A percentile compares a stretch with the other conserved stretches of the same genome.
Evolutionary conservation across 805 yeast genomes (phyloP).

Genomic region (Hermanozyma aechmeae): DNA sequence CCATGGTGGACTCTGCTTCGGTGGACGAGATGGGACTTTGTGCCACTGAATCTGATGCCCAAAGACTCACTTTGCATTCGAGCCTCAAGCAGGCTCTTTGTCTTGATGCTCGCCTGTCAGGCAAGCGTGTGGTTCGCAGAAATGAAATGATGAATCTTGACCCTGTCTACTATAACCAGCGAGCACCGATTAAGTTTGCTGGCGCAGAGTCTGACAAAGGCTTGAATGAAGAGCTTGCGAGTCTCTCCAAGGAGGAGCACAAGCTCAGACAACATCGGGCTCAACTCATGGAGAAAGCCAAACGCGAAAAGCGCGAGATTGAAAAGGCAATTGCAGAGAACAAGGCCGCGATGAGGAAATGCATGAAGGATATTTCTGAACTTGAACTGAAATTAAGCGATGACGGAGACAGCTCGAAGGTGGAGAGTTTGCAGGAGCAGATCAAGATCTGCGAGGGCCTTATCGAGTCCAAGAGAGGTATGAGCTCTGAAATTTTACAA

Average conservation of each 20-base stretch:
- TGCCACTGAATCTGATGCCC: too few relatives aligned
- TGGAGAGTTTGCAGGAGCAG: constrained; percentile 27
- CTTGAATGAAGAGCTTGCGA: constrained; percentile 9
- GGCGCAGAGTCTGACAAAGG: constrained; percentile 9
- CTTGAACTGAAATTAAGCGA: constrained; percentile 4
- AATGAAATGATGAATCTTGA: constrained; percentile 42
- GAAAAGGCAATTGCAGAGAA: constrained; percentile 4
- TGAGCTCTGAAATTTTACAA: constrained; percentile 11
- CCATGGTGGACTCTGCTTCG: constrained; percentile 52
- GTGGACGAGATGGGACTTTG: constrained; percentile 54
- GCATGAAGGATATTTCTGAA: constrained; percentile 18
- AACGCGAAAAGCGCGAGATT: constrained; percentile 5
- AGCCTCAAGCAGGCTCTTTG: constrained; percentile 19
- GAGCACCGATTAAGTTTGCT: constrained; percentile 21
- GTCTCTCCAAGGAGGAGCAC: constrained; percentile 9
- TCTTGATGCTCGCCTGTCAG: constrained; percentile 35
- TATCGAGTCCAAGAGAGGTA: constrained; percentile 16
- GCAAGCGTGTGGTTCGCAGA: constrained; percentile 28
- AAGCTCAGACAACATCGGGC: constrained; percentile 7
- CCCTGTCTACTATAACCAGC: constrained; percentile 38
- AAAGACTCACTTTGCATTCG: too few relatives aligned
- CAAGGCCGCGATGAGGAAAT: constrained; percentile 5
- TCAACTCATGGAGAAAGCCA: constrained; percentile 7
- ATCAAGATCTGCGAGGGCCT: constrained; percentile 19
- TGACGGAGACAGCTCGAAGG: neutral